Base-by-base conservation (phyloP, 2,329 filamentous ascomycete genomes). In the Teratosphaeria nubilosa region DNA sequence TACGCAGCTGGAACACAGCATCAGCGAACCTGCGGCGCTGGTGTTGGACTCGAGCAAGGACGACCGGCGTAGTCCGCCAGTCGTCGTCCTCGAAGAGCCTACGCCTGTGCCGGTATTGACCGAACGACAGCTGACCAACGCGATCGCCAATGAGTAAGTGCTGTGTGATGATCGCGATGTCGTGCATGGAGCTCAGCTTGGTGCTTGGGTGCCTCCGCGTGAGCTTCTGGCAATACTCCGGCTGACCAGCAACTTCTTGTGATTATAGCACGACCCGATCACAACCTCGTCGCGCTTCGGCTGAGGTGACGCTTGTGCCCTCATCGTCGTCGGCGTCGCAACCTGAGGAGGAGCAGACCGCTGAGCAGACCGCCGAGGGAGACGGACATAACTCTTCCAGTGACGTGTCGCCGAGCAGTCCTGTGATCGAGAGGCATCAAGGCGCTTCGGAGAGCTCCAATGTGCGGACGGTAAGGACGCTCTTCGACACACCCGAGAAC, bases 401-500 rank as follows among this genome's bases (percentile, higher is more conserved):
- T 14, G 45, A 22, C 55, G 22, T 25, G 5, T 53, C 20, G n/a
- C 56, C 50, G 41, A 48, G n/a, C 6, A 48, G 41, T 22, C 41
- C 41, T 22, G 20, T 20, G 6, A 48, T 20, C n/a, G n/a, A 48
- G n/a, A 48, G 41, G 11, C 31, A 48, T 5, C 56, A 41, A 20
- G 30, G 50, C 22, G 34, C 53, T 22, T n/a, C 50, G 11, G 66
- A 66, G 58, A 66, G 66, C 63, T 66, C 74, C 63, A 73, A 76
- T 75, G 72, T 71, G 32, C 69, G 66, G 57, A 65, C 74, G 56
- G 82, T 82, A 65, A 79, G 75, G 62, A 79, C 79, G 11, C 75
- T 85, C 53, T 76, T 85, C 61, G 75, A 79, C 63, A 69, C 76
- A 54, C 73, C 74, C 30, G 68, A 75, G 11, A 48, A 31, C 30